Evolutionary conservation across 192 early-diverging fungal species (phyloP), one percentile per base, ranked within the genome.

Genomic region (Rhizophlyctis rosea): DNA sequence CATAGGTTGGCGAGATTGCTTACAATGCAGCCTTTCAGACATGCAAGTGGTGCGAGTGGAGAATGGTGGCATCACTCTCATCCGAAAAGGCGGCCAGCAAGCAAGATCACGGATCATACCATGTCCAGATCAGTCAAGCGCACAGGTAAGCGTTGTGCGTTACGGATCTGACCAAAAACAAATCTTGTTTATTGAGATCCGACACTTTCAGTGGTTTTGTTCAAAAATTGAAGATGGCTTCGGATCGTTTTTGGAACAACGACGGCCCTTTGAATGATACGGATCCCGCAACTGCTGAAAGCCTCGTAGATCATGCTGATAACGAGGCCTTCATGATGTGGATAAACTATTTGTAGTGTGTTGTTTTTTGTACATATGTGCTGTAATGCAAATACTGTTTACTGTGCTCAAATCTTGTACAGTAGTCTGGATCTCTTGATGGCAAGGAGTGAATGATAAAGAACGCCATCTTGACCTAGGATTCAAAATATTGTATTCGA

Each of bases 121-220:
- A 13, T 81, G 76, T 39, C 61, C 72, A 0, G 72, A 78, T 48
- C 58, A 49, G n/a, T 53, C 71, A 14, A 73, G 68, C 50, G 68
- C 71, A 1, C 67, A 79, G 71, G 76, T 78, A 44, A n/a, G n/a
- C n/a, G n/a, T n/a, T 33, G 47, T 59, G 1, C 30, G 50, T 1
- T 18, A 50, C 14, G 2, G 25, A 2, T n/a, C 9, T 24, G 11
- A 3, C 5, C 21, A 9, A n/a, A 21, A 14, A 13, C 21, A 23
- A 34, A 9, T 25, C 27, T 61, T 11, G 5, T 28, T 28, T 16
- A 13, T 65, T 0, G 27, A n/a, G 28, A 24, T 5, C 25, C 34
- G 3, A 2, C 24, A 54, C 5, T 54, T 18, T 44, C 9, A 69
- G 62, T 61, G 54, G 64, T 51, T 70, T 13, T 36, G 60, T 28